phyloP scores from a whole-genome alignment of 2,329 filamentous ascomycete species.

The Aspergillus proliferans region DNA sequence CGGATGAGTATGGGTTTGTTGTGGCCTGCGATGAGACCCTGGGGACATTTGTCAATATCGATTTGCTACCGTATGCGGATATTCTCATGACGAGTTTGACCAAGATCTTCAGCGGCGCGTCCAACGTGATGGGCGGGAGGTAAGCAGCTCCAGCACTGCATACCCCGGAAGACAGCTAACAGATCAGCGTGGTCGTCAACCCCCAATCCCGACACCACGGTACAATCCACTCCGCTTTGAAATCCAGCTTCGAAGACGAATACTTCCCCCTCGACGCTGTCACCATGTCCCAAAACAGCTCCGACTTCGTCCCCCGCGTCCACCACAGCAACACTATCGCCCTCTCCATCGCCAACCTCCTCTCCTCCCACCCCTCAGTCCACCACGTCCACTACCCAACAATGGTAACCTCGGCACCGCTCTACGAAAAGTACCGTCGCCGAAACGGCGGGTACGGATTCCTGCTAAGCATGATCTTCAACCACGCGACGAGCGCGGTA shows the following conservation, averaged over 20 bases:
- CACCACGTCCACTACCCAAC: conserved; percentile 18
- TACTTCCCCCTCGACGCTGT: conserved; percentile 17
- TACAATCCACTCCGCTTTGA: conserved; percentile 24
- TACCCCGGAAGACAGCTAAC: not conserved
- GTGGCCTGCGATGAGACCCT: conserved; percentile 37
- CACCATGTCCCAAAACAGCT: conserved; percentile 16
- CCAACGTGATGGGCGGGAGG: conserved; percentile 47
- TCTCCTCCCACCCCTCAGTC: conserved; percentile 12
- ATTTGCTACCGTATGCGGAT: conserved; percentile 46
- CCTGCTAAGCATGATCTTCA: conserved; percentile 20
- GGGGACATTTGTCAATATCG: conserved; percentile 31
- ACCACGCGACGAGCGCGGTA: conserved; percentile 10
- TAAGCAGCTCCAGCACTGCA: not conserved
- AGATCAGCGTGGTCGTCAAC: conserved; percentile 41
- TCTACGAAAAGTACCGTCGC: conserved; percentile 16
- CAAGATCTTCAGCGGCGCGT: conserved; percentile 54
- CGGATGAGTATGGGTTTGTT: conserved; percentile 29
- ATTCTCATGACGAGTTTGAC: conserved; percentile 51
- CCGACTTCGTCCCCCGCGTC: conserved; percentile 17
- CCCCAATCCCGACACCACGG: conserved; percentile 39
- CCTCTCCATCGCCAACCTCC: conserved; percentile 14
- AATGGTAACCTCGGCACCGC: conserved; percentile 5
- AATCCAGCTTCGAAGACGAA: conserved; percentile 11
- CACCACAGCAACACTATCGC: conserved; percentile 15
- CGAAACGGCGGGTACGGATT: conserved; percentile 18